Evolutionary conservation across 2,329 filamentous ascomycete species (phyloP).

Genomic region (Zelopaecilomyces penicillatus): DNA sequence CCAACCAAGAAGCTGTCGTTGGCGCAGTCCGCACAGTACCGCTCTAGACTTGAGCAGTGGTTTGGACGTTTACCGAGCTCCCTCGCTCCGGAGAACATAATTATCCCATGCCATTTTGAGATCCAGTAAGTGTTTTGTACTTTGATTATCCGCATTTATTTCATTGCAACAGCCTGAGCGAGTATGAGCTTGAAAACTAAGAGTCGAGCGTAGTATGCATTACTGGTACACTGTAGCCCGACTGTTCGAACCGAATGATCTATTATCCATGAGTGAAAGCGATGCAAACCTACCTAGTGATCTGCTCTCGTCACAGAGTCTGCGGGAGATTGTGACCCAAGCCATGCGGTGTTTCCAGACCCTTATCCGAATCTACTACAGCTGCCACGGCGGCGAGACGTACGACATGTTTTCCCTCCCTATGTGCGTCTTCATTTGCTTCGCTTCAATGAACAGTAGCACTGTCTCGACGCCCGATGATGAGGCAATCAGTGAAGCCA

Average conservation of each 20-base stretch:
- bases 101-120: conserved; percentile 21
- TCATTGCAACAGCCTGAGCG: not conserved
- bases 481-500: not conserved
- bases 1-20: conserved; percentile 1
- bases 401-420: conserved; percentile 5
- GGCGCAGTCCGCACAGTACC: conserved; percentile 8
- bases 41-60: conserved; percentile 15
- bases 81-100: conserved; percentile 16
- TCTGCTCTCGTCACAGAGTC: not conserved
- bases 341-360: conserved; percentile 23
- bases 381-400: conserved; percentile 21
- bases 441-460: conserved; percentile 1
- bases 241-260: too few relatives aligned
- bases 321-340: conserved; percentile 5
- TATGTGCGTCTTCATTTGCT: conserved; percentile 1
- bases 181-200: conserved; percentile 1
- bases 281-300: not conserved
- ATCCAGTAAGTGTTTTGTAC: conserved; percentile 19
- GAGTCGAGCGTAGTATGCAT: too few relatives aligned
- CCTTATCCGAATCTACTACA: conserved; percentile 24
- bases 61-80: conserved; percentile 14
- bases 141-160: not conserved
- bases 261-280: too few relatives aligned
- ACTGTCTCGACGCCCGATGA: not conserved
- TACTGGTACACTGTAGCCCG: too few relatives aligned